These are phyloP conservation scores for Metarhizium rileyi DNA, from an alignment of 2,329 filamentous ascomycete species.

Conservation along the genomic window DNA sequence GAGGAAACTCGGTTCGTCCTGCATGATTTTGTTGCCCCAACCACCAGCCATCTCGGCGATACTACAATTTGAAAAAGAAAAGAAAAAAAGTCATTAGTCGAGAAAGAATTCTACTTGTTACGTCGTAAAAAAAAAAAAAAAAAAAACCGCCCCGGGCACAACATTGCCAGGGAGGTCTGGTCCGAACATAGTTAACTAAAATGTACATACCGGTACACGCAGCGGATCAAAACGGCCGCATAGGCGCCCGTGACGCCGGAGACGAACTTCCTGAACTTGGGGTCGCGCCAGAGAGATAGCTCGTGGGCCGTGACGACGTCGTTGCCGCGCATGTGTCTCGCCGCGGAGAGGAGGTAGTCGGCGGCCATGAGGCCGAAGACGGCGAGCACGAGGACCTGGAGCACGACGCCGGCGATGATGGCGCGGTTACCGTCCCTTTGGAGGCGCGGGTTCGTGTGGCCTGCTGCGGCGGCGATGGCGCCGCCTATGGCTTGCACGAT, in stretches of 20 bases:
- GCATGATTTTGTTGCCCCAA: constrained; percentile 55
- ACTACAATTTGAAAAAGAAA: too few species aligned
- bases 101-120: neutral
- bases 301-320: constrained; percentile 22
- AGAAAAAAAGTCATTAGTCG: constrained; percentile 11
- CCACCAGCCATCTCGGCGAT: constrained; percentile 55
- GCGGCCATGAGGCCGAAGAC: constrained; percentile 32
- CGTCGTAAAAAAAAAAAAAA: too few species aligned
- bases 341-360: constrained; percentile 37
- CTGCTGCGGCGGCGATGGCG: constrained; percentile 41
- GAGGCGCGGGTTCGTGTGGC: constrained; percentile 26
- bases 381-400: constrained; percentile 42
- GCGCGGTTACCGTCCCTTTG: constrained; percentile 36
- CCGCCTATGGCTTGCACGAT: constrained; percentile 50
- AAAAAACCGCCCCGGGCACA: too few species aligned
- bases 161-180: too few species aligned
- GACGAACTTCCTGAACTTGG: constrained; percentile 33
- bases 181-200: too few species aligned
- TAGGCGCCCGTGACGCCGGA: constrained; percentile 36
- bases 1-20: constrained; percentile 49
- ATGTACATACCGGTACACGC: constrained; percentile 40
- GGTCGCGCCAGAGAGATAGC: constrained; percentile 31
- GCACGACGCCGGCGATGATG: constrained; percentile 44
- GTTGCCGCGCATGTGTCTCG: constrained; percentile 25
- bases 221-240: constrained; percentile 36